Evolutionary conservation across 495 filamentous ascomycete species (phyloP).

Genomic region (Penicillium arizonense): DNA sequence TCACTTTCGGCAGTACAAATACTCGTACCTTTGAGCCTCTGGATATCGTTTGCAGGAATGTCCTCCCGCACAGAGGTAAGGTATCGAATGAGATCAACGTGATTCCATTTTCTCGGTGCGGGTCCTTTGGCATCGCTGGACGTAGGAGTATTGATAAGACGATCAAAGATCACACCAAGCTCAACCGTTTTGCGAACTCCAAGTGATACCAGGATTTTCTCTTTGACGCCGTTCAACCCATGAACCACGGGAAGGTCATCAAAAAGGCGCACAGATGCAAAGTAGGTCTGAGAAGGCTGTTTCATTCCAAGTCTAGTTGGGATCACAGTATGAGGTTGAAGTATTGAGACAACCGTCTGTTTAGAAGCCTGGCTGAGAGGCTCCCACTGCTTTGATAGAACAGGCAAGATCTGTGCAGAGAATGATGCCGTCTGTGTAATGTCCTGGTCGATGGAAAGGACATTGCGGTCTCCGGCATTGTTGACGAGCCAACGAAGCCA

Average conservation of each 20-base stretch:
- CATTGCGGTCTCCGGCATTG: conserved; percentile 47
- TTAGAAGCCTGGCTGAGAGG: conserved; percentile 62
- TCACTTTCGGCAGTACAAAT: conserved; percentile 77
- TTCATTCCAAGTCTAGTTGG: conserved; percentile 92
- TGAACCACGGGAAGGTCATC: conserved; percentile 83
- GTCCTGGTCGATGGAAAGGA: conserved; percentile 52
- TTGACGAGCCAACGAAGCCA: conserved; percentile 81
- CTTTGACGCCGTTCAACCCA: conserved; percentile 75
- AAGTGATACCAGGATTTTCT: conserved; percentile 78
- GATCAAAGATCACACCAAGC: conserved; percentile 86
- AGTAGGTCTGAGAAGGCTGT: conserved; percentile 83
- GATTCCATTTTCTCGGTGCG: conserved; percentile 69
- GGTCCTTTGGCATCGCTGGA: conserved; percentile 40
- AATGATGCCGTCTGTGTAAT: conserved; percentile 72
- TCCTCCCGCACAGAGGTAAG: conserved; percentile 85
- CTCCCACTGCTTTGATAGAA: conserved; percentile 90
- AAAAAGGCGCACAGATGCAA: conserved; percentile 88
- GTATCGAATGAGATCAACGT: conserved; percentile 92
- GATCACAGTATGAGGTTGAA: conserved; percentile 71
- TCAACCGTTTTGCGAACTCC: conserved; percentile 86
- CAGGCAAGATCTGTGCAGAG: conserved; percentile 70
- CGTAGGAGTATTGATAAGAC: conserved; percentile 60
- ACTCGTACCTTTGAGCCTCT: conserved; percentile 68
- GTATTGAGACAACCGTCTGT: conserved; percentile 56
- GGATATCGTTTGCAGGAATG: conserved; percentile 81